These are phyloP conservation scores for Mycothermus thermophilus DNA, from an alignment of 495 filamentous ascomycete genomes.

Conservation along the genomic window DNA sequence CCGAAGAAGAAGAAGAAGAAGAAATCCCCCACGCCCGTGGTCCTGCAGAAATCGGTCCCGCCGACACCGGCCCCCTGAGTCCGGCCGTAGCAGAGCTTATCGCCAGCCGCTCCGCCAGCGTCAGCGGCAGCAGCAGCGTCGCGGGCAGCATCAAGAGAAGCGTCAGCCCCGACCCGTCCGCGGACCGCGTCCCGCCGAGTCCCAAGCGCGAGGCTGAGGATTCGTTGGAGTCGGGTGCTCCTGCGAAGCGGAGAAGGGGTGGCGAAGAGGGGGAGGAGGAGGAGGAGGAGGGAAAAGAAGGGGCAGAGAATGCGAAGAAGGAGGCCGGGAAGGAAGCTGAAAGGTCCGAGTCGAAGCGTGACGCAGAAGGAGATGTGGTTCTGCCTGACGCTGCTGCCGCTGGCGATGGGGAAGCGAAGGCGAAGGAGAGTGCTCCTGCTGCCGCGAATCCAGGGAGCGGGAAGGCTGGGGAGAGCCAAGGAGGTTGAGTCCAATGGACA, in stretches of 20 bases:
- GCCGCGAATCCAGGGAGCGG: too few relatives aligned
- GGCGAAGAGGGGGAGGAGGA: slow-evolving; percentile 8
- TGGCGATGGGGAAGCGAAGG: too few relatives aligned
- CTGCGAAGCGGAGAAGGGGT: slow-evolving; percentile 27
- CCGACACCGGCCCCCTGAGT: slow-evolving; percentile 72
- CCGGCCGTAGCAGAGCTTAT: slow-evolving; percentile 14
- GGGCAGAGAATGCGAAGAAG: background rate
- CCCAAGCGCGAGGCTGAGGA: slow-evolving; percentile 36
- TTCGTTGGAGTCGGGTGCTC: slow-evolving; percentile 18
- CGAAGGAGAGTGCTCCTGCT: too few relatives aligned
- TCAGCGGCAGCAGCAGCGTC: background rate
- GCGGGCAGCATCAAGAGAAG: background rate
- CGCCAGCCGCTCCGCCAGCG: slow-evolving; percentile 13
- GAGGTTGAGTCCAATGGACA: too few relatives aligned
- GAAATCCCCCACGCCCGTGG: slow-evolving; percentile 68
- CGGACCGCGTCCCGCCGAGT: slow-evolving; percentile 9
- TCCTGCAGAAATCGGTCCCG: slow-evolving; percentile 67
- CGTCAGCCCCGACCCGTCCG: background rate
- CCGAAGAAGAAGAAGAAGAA: too few relatives aligned
- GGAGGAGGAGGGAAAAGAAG: background rate
- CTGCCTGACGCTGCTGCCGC: slow-evolving; percentile 1
- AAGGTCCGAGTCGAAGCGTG: background rate
- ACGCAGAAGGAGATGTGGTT: slow-evolving; percentile 1
- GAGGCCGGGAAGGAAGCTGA: background rate
- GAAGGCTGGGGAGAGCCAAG: too few relatives aligned